Evolutionary conservation across 495 filamentous ascomycete genomes (phyloP), one percentile per base, ranked within the genome.

Genomic region (Cercophora sp.): DNA sequence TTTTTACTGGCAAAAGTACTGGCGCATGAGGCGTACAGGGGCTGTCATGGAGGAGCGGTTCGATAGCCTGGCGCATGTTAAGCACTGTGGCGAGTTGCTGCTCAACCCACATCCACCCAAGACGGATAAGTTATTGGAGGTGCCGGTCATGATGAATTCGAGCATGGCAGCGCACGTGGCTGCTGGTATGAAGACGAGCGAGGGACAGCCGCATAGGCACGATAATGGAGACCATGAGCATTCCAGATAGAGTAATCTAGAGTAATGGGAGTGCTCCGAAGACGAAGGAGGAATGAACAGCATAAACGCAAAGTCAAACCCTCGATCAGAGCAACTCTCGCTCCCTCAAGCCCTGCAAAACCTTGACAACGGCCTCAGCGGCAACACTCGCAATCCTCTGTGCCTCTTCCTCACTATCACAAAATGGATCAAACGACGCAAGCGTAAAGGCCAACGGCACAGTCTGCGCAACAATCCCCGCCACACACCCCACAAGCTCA

Each of bases 1-100:
- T 4, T 55, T 55, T 35, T 59, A 59, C 56, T 59, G 56, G 56
- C 44, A 51, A 25, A 58, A 58, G 46, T 29, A 37, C 26, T 39
- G 35, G 37, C 4, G 52, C 15, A 59, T 59, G 45, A 9, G 47
- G 11, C 22, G 46, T 3, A 59, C 52, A 2, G 40, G 47, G 1
- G 47, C 22, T 0, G 40, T 55, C 2, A 59, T 47, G 52, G 56
- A 59, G 52, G 53, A 44, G 52, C 40, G 29, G 22, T 59, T 50
- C 10, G 56, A 59, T 26, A 45, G 23, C 9, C 15, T 54, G 29
- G 24, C 8, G 5, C 56, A 59, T 46, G 32, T 41, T 8, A 26
- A 27, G 32, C 52, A 59, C 31, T 59, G 52, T 5, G 31, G n/a
- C 11, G 15, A 18, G 1, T 42, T 55, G 56, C 13, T 59, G 20